Evolutionary conservation across 306 rosid species (phyloP), one percentile per base, ranked within the genome.

Genomic region (Canavalia gladiata): DNA sequence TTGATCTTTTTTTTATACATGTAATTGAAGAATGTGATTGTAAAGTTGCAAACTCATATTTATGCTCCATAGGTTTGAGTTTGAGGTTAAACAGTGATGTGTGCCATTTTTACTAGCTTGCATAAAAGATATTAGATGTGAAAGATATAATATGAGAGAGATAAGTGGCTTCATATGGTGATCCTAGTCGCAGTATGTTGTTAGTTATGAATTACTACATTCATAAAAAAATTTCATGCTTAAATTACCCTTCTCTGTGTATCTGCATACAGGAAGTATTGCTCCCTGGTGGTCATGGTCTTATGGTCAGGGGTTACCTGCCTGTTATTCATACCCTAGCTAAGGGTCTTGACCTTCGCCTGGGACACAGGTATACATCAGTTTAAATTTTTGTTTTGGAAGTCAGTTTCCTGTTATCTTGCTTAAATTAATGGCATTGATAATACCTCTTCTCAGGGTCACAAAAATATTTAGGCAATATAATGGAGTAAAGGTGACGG

Each of bases 271-370:
- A 96, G 99, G 99, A 96, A 85, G 99, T 82, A 59, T 85, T 96
- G 77, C 96, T 93, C 69, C 99, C 99, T 79, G 99, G 99, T 76
- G 99, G 99, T 76, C 99, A 96, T 79, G 99, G 99, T 69, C 97
- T 96, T 39, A 96, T 96, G 99, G 93, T 93, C 57, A 90, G 98
- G 80, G 99, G 98, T 13, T 96, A 96, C 82, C 86, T 87, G 76
- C 99, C 99, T 60, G 97, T 96, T 66, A 88, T 96, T 80, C 90
- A 92, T 87, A 93, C 97, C 57, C 94, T 96, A 29, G 99, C 97
- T 52, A 96, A 93, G 87, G 99, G 99, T 83, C 90, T 96, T 43
- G 98, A 96, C 77, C 88, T 96, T 68, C 99, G 94, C 47, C 82
- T 93, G 75, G 86, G 92, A 57, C 99, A 93, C 82, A 93, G 94